Percentiles rank a stretch among this genome's conserved stretches.
Conservation (phyloP, 129 eudicot genomes). For the Lactuca saligna region DNA sequence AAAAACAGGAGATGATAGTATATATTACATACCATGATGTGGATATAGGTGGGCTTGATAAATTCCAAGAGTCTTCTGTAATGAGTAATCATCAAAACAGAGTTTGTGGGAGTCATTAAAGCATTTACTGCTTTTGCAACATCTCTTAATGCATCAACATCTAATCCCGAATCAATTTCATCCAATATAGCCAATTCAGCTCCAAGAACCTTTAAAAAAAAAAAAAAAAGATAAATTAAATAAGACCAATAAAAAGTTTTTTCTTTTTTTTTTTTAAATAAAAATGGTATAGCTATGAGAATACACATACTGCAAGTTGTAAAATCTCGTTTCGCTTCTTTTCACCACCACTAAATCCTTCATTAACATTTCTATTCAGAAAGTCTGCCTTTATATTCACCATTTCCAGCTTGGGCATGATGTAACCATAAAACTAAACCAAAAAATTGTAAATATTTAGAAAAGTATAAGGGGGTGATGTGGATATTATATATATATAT, state of each 20-base stretch:
- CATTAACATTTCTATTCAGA: constrained; percentile 90
- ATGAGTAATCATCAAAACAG: constrained; percentile 96
- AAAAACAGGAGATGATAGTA: neutral
- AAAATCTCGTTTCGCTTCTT: constrained; percentile 94
- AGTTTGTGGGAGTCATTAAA: constrained; percentile 66
- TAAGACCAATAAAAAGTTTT: neutral
- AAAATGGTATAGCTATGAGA: neutral
- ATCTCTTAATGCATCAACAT: constrained; percentile 94
- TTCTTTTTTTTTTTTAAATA: neutral
- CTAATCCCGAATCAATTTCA: constrained; percentile 98
- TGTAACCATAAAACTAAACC: constrained; percentile 83
- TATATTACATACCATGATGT: constrained; percentile 64
- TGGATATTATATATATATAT: too few relatives aligned
- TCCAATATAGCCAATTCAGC: constrained; percentile 94
- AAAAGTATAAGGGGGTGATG: neutral
- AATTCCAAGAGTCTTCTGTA: constrained; percentile 79
- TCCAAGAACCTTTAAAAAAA: constrained; percentile 67
- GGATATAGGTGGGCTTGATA: constrained; percentile 77
- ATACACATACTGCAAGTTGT: constrained; percentile 83
- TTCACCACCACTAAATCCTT: constrained; percentile 99
- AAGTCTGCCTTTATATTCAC: constrained; percentile 89
- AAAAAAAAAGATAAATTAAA: neutral
- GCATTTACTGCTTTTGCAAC: constrained; percentile 94
- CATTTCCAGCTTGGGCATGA: constrained; percentile 76
- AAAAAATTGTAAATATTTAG: neutral